A percentile compares a stretch with the other conserved stretches of the same genome.
These are phyloP conservation scores for Kuraishia piskuri DNA, from an alignment of 805 yeast species.

Conservation along the genomic window DNA sequence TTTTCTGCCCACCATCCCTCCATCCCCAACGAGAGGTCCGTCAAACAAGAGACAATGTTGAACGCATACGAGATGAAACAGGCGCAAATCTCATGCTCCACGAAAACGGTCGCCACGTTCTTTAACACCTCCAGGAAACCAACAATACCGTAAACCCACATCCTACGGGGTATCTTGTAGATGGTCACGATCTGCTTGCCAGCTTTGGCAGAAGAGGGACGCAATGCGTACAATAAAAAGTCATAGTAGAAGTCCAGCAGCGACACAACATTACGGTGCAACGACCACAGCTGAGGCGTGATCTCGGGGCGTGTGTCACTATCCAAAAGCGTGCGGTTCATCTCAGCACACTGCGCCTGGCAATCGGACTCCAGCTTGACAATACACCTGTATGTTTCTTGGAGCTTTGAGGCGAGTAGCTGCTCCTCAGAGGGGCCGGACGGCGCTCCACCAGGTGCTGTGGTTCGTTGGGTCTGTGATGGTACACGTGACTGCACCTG, in stretches of 20 bases:
- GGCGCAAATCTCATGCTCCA: slow-evolving; percentile 71
- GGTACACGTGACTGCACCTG: neutral
- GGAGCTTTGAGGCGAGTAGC: slow-evolving; percentile 58
- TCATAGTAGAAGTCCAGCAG: slow-evolving; percentile 66
- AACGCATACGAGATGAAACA: slow-evolving; percentile 70
- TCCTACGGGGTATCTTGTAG: slow-evolving; percentile 67
- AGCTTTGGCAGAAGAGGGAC: slow-evolving; percentile 58
- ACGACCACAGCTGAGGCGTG: slow-evolving; percentile 58
- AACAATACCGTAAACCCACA: slow-evolving; percentile 84
- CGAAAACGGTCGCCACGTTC: slow-evolving; percentile 62
- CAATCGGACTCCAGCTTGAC: slow-evolving; percentile 60
- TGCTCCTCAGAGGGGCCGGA: slow-evolving; percentile 36
- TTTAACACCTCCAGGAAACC: slow-evolving; percentile 72
- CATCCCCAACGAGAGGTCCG: slow-evolving; percentile 47
- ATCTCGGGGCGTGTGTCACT: slow-evolving; percentile 41
- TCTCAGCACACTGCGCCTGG: slow-evolving; percentile 59
- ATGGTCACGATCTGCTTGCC: slow-evolving; percentile 72
- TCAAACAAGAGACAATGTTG: slow-evolving; percentile 44
- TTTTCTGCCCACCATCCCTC: slow-evolving; percentile 80
- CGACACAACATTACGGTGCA: slow-evolving; percentile 58
- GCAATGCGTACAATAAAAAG: slow-evolving; percentile 59
- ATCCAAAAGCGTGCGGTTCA: slow-evolving; percentile 39
- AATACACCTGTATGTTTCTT: slow-evolving; percentile 66
- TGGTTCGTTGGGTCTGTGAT: neutral
- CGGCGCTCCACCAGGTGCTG: neutral